Evolutionary conservation across 1,284 basidiomycete genomes (phyloP), one percentile per base, ranked within the genome.

Genomic region (Pyrrhoderma noxium): DNA sequence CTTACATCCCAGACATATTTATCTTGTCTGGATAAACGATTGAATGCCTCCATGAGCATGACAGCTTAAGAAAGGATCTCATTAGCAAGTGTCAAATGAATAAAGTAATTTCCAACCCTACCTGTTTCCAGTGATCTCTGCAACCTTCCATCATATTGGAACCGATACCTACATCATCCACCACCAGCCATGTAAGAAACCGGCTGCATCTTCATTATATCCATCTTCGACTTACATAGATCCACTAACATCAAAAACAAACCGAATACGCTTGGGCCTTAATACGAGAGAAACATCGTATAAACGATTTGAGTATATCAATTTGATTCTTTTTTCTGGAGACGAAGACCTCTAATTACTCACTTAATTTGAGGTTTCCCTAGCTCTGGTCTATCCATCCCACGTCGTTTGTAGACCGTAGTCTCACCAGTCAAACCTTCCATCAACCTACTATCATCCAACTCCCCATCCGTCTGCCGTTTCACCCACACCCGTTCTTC

Each of bases 1-100:
- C 79, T 67, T 57, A 82, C 81, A 71, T 84, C 81, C 81, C 81
- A 84, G 8, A 77, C 75, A 61, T 80, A 84, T 63, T 83, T 84
- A 57, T 82, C 80, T 61, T 81, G 81, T 45, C 77, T 63, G 3
- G 76, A 75, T 8, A 84, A 65, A 8, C 74, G 73, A 47, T 77
- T 72, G 59, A 84, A 82, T 1, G 77, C 80, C 58, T 83, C 81
- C 80, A 84, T 82, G 40, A 83, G 62, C 81, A 83, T 84, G 5
- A 77, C 78, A 25, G 79, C 80, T 8, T 11, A n/a, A 19, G 11
- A 44, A 11, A 21, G 4, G 51, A 23, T 2, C 36, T 19, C 22
- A 40, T 14, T 36, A 13, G 25, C 21, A 22, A 48, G 35, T 9
- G 11, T 11, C 11, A 11, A 31, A 31, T n/a, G n/a, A n/a, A n/a